A percentile compares a stretch with the other conserved stretches of the same genome.
Conservation (phyloP, 345 rosid genomes). For the Citropsis articulata region DNA sequence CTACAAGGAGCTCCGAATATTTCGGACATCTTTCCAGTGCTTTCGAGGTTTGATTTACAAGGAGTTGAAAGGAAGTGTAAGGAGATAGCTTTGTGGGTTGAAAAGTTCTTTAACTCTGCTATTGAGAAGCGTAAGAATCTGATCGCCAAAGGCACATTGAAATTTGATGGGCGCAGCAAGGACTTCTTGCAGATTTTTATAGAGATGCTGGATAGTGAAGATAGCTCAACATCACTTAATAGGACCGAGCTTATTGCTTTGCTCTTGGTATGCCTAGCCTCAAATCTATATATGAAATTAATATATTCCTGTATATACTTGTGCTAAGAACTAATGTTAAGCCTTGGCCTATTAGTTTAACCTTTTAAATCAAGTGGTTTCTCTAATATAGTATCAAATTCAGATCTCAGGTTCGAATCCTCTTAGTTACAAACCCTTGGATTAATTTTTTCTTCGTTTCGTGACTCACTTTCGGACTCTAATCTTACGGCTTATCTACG, state of each 20-base stretch:
- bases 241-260: conserved; percentile 30
- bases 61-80: conserved; percentile 11
- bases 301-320: no score
- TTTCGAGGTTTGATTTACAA: not conserved
- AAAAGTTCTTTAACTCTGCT: conserved; percentile 17
- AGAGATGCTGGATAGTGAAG: conserved; percentile 18
- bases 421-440: no score
- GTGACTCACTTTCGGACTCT: no score
- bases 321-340: no score
- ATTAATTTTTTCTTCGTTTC: no score
- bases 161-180: not conserved
- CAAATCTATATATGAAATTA: no score
- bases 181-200: conserved; percentile 35
- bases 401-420: no score
- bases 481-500: no score
- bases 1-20: not conserved
- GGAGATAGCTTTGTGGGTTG: not conserved
- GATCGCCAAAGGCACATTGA: not conserved
- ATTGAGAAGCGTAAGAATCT: conserved; percentile 15
- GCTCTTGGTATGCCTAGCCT: conserved; percentile 26
- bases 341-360: no score
- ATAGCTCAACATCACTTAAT: conserved; percentile 11
- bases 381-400: no score
- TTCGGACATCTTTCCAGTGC: not conserved
- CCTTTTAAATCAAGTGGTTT: no score